Evolutionary conservation across 345 rosid genomes (phyloP).

Genomic region (Eucalyptus microcorys): DNA sequence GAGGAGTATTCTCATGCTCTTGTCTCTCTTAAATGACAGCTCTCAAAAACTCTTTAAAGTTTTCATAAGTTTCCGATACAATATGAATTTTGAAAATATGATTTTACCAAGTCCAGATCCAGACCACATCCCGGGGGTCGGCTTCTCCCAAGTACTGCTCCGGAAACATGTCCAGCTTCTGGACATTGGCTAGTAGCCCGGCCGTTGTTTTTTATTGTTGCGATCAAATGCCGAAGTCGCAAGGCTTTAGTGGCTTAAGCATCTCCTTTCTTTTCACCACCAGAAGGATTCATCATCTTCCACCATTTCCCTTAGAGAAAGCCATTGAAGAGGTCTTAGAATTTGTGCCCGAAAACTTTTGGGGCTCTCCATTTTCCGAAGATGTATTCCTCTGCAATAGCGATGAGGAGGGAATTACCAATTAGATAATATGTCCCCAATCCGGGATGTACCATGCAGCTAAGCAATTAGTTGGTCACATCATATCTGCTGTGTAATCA

Average conservation of each 20-base stretch:
- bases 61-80: neutral
- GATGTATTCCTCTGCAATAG: neutral
- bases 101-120: neutral
- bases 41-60: neutral
- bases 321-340: neutral
- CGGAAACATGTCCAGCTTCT: neutral
- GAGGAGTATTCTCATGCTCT: neutral
- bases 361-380: neutral
- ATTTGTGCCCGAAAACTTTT: neutral
- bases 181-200: neutral
- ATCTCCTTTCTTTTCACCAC: neutral
- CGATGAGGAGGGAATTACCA: neutral
- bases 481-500: neutral
- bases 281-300: too few species aligned
- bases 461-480: neutral
- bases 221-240: neutral
- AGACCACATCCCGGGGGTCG: neutral
- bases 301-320: too few species aligned
- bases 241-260: neutral
- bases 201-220: neutral
- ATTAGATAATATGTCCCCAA: neutral
- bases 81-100: neutral
- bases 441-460: neutral
- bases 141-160: rapidly evolving
- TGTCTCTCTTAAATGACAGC: neutral